phyloP scores from a whole-genome alignment of 306 rosid species.

The Morella rubra region DNA sequence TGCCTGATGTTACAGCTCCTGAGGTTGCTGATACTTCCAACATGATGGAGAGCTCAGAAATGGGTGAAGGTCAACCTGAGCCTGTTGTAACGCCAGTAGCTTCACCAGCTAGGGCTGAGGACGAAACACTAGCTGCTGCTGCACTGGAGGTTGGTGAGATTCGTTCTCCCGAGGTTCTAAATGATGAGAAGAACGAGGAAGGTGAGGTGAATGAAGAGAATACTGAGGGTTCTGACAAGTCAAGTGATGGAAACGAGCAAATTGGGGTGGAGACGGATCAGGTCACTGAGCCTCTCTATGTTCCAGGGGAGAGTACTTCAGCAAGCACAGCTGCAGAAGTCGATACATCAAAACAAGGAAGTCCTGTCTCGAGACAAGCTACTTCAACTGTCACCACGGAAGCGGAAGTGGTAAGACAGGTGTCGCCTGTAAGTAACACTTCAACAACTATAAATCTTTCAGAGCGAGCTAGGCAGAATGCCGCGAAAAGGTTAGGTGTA shows the following conservation, averaged over 20 bases:
- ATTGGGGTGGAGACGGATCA: slow-evolving; percentile 51
- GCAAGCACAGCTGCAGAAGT: slow-evolving; percentile 40
- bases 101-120: slow-evolving; percentile 62
- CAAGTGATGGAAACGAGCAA: slow-evolving; percentile 54
- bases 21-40: slow-evolving; percentile 53
- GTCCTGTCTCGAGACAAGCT: slow-evolving; percentile 39
- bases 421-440: slow-evolving; percentile 44
- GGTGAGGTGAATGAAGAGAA: slow-evolving; percentile 67
- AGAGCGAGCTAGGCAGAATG: slow-evolving; percentile 68
- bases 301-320: slow-evolving; percentile 33
- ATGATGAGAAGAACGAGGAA: slow-evolving; percentile 70
- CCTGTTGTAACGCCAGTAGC: slow-evolving; percentile 55
- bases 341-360: slow-evolving; percentile 36
- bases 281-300: slow-evolving; percentile 45
- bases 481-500: slow-evolving; percentile 67
- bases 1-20: slow-evolving; percentile 56
- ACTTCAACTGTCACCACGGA: slow-evolving; percentile 32
- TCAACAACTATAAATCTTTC: slow-evolving; percentile 59
- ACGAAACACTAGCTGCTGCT: slow-evolving; percentile 43
- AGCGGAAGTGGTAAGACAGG: slow-evolving; percentile 47
- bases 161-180: slow-evolving; percentile 52
- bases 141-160: slow-evolving; percentile 56
- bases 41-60: slow-evolving; percentile 44
- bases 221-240: slow-evolving; percentile 69
- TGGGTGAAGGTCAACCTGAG: slow-evolving; percentile 61